Percentiles rank a stretch among this genome's conserved stretches.
These are phyloP conservation scores for Carpinus viminea DNA, from an alignment of 306 rosid species.

Conservation along the genomic window DNA sequence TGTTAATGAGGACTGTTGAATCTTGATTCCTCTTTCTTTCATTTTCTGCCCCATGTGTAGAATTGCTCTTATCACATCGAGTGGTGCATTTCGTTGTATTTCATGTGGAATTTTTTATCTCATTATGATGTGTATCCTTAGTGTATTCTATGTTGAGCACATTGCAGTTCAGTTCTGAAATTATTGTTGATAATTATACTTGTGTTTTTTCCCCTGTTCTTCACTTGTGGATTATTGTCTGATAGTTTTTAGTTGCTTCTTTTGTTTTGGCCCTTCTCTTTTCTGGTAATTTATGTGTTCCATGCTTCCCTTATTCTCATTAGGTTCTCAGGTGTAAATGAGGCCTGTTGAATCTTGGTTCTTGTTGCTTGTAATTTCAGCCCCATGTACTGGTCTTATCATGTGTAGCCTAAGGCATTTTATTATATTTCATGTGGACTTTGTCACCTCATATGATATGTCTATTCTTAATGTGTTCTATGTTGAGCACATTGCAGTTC, in stretches of 20 bases:
- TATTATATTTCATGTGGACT: slow-evolving; percentile 8
- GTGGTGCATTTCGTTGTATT: slow-evolving; percentile 19
- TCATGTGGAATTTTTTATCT: background rate
- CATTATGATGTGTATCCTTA: background rate
- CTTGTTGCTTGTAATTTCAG: slow-evolving; percentile 1
- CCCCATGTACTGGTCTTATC: slow-evolving; percentile 22
- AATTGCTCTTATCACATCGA: slow-evolving; percentile 14
- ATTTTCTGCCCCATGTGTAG: slow-evolving; percentile 24
- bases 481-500: slow-evolving; percentile 8
- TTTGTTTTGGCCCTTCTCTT: too few relatives aligned
- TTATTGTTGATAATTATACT: slow-evolving; percentile 19
- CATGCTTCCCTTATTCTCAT: slow-evolving; percentile 6
- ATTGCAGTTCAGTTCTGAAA: slow-evolving; percentile 1
- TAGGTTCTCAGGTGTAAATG: slow-evolving; percentile 19
- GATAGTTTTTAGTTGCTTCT: too few relatives aligned
- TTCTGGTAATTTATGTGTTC: background rate
- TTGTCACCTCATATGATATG: background rate
- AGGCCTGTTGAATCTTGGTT: background rate
- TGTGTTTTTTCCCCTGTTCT: background rate
- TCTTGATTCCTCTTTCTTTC: background rate
- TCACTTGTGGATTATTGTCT: too few relatives aligned
- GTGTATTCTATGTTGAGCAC: slow-evolving; percentile 10
- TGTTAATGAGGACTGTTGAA: slow-evolving; percentile 13
- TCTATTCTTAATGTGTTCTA: slow-evolving; percentile 3
- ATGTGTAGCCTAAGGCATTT: slow-evolving; percentile 11